Base-by-base conservation (phyloP, 1,284 basidiomycete species). In the Ceratobasidium sp. region DNA sequence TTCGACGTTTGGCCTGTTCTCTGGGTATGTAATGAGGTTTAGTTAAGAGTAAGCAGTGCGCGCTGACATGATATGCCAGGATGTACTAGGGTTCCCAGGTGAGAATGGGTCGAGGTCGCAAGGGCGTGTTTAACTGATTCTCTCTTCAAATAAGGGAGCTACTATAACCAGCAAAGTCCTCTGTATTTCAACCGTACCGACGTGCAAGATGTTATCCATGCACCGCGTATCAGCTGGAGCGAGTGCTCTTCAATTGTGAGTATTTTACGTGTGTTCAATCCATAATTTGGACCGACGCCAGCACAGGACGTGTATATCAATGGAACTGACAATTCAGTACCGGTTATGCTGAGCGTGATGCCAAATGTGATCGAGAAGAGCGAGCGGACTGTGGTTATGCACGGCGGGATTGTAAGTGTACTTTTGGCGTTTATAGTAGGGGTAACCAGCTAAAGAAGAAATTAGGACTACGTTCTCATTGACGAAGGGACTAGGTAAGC, bases 301-400 rank as follows among this genome's bases (percentile, higher is more conserved):
- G 22, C n/a, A 24, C 73, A 45, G 78, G 69, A 41, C 22, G 64
- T 69, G 51, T 75, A 44, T 56, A 36, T 33, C 65, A 75, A 36
- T 74, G 74, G 87, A 8, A 81, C 76, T 27, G 92, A 93, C 79
- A 79, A 71, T 11, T 92, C 91, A 75, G 81, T 86, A 2, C 91
- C 91, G 1, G 86, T 91, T 5, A 85, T 87, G 0, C 84, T 91
- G 66, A 88, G 84, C 14, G 91, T 92, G 3, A 84, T 93, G 14
- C 90, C 92, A 2, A 90, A 84, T 76, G 91, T 92, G 54, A 93
- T 93, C 75, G 91, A 93, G 82, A 92, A 90, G 84, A 93, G 86
- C 80, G 84, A 88, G 75, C 85, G 91, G 60, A 87, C 86, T 2
- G 89, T 93, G 15, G 89, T 94, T 74, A 85, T 89, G 4, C 92